Evolutionary conservation across 768 basidiomycete genomes (phyloP).

Genomic region (Neoboletus subvelutipes): DNA sequence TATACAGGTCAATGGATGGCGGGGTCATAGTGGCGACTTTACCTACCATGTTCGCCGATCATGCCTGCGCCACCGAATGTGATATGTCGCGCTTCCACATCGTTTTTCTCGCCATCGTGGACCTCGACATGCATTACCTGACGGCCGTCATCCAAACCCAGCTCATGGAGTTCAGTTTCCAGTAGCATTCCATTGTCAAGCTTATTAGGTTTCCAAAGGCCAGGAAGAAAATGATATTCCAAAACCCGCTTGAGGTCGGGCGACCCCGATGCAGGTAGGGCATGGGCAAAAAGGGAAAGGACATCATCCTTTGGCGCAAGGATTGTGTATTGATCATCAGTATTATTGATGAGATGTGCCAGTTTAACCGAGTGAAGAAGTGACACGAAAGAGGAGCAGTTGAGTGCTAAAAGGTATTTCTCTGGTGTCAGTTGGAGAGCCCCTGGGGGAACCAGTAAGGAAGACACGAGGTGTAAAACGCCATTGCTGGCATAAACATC

Average conservation of each 20-base stretch:
- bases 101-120: slow-evolving; percentile 47
- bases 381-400: slow-evolving; percentile 89
- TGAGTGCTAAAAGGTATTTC: slow-evolving; percentile 89
- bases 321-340: slow-evolving; percentile 74
- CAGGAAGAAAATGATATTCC: slow-evolving; percentile 90
- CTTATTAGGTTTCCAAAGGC: slow-evolving; percentile 68
- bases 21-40: not conserved
- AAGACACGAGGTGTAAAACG: slow-evolving; percentile 86
- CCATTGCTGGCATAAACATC: slow-evolving; percentile 95
- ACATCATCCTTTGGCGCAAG: slow-evolving; percentile 91
- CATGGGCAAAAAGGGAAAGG: slow-evolving; percentile 52
- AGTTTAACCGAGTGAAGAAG: slow-evolving; percentile 84
- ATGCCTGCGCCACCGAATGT: slow-evolving; percentile 82
- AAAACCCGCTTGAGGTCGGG: slow-evolving; percentile 71
- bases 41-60: slow-evolving; percentile 74
- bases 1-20: slow-evolving; percentile 9
- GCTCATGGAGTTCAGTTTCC: slow-evolving; percentile 73
- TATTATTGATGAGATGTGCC: slow-evolving; percentile 65
- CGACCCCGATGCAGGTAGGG: slow-evolving; percentile 62
- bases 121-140: slow-evolving; percentile 75
- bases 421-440: slow-evolving; percentile 85
- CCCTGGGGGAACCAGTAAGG: slow-evolving; percentile 74
- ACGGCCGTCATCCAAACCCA: slow-evolving; percentile 62
- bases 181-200: slow-evolving; percentile 73
- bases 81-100: slow-evolving; percentile 51